Evolutionary conservation across 192 early-diverging fungal genomes (phyloP).

Genomic region (Coemansia sp.): DNA sequence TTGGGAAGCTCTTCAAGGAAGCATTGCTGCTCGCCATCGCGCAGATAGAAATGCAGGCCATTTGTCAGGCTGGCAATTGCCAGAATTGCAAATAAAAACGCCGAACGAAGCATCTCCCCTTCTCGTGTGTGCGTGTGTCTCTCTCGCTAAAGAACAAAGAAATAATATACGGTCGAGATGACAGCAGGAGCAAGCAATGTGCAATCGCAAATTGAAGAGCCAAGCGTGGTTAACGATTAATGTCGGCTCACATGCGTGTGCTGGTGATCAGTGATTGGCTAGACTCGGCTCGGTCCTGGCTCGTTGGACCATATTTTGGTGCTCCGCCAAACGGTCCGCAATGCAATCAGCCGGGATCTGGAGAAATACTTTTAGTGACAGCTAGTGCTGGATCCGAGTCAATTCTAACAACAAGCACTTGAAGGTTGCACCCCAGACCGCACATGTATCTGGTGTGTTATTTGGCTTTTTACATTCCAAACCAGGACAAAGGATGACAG

Average conservation of each 20-base stretch:
- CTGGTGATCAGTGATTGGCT: constrained; percentile 5
- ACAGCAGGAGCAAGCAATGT: background rate
- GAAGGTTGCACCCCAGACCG: background rate
- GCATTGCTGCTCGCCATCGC: constrained; percentile 83
- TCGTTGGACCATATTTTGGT: background rate
- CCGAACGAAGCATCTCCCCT: constrained; percentile 28
- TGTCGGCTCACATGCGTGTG: constrained; percentile 2
- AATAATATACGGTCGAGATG: constrained; percentile 2
- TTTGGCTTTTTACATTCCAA: too few species aligned
- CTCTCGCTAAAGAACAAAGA: background rate
- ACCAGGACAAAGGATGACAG: background rate
- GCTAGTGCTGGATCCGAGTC: background rate
- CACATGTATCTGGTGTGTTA: background rate
- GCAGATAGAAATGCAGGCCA: constrained; percentile 91
- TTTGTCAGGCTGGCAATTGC: constrained; percentile 24
- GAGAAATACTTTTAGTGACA: background rate
- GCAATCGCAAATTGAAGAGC: background rate
- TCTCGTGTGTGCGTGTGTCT: constrained; percentile 5
- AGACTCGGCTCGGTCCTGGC: background rate
- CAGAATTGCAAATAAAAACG: constrained; percentile 26
- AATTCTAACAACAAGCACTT: background rate
- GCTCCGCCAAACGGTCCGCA: background rate
- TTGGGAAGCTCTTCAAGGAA: constrained; percentile 93
- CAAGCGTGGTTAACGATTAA: background rate
- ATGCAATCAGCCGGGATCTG: background rate